These are phyloP conservation scores for Alternaria hordeiaustralica DNA, from an alignment of 2,329 filamentous ascomycete species.

Conservation along the genomic window DNA sequence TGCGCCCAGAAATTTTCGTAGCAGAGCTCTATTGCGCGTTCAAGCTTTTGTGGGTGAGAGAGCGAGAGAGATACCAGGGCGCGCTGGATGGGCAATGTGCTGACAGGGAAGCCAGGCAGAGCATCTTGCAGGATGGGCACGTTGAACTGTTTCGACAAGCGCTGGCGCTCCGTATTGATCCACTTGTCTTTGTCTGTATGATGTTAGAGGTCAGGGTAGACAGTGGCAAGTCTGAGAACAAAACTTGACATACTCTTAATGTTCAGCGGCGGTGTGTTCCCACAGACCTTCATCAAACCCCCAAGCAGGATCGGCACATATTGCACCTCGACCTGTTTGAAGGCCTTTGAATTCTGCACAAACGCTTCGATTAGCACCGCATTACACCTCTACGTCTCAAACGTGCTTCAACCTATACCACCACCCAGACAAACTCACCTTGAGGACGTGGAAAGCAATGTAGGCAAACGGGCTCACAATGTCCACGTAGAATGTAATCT, in stretches of 20 bases:
- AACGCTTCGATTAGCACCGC: neutral
- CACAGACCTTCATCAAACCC: conserved; percentile 64
- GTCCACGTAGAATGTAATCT: conserved; percentile 65
- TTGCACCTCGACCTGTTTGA: conserved; percentile 61
- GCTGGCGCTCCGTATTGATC: conserved; percentile 60
- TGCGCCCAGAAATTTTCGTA: conserved; percentile 62
- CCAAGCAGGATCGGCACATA: conserved; percentile 67
- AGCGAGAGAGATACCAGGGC: conserved; percentile 58
- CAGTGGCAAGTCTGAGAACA: neutral
- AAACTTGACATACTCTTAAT: conserved; percentile 58
- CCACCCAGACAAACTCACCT: conserved; percentile 49
- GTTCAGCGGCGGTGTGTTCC: conserved; percentile 60
- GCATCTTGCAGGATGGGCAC: conserved; percentile 57
- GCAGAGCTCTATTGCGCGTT: conserved; percentile 53
- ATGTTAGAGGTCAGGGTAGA: conserved; percentile 10
- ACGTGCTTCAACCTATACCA: neutral
- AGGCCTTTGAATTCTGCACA: conserved; percentile 61
- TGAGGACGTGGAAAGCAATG: conserved; percentile 63
- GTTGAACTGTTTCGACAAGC: conserved; percentile 61
- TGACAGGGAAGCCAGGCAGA: conserved; percentile 61
- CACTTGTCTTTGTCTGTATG: conserved; percentile 64
- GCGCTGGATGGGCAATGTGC: conserved; percentile 60
- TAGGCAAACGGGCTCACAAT: conserved; percentile 67
- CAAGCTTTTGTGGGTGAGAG: conserved; percentile 51
- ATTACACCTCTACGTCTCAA: neutral